Evolutionary conservation across 1,284 basidiomycete species (phyloP).

Genomic region (Acaromyces ingoldii): DNA sequence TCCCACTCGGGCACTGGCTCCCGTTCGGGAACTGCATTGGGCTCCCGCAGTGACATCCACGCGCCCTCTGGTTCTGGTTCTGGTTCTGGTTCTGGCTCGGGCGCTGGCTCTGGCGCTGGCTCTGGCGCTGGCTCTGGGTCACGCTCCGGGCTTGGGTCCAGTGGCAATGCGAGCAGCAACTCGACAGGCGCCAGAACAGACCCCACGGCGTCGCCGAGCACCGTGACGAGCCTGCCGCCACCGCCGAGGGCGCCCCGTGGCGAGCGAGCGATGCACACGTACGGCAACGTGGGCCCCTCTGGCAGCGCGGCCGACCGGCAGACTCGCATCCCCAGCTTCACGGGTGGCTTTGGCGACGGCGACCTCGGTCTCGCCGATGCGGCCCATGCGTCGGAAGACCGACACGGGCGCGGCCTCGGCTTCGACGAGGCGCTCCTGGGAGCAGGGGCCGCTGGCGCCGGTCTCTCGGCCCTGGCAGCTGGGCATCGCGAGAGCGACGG

Average conservation of each 20-base stretch:
- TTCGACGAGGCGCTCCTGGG: slow-evolving; percentile 20
- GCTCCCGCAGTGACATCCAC: too few relatives aligned
- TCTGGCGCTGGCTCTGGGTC: background rate
- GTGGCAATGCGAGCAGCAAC: slow-evolving; percentile 28
- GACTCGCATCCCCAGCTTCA: slow-evolving; percentile 7
- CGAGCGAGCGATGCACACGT: background rate
- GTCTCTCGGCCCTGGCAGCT: slow-evolving; percentile 23
- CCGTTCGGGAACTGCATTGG: too few relatives aligned
- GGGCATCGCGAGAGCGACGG: slow-evolving; percentile 29
- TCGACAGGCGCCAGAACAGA: slow-evolving; percentile 21
- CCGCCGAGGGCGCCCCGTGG: slow-evolving; percentile 20
- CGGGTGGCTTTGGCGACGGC: slow-evolving; percentile 13
- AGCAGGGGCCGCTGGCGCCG: slow-evolving; percentile 16
- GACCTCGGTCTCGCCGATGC: slow-evolving; percentile 9
- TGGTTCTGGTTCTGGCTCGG: background rate
- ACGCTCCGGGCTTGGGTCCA: slow-evolving; percentile 8
- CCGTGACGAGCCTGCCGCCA: slow-evolving; percentile 19
- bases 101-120: background rate
- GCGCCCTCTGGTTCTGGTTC: background rate
- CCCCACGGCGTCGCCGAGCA: slow-evolving; percentile 10
- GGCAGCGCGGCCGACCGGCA: background rate
- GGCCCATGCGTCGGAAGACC: background rate
- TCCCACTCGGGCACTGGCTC: slow-evolving; percentile 3
- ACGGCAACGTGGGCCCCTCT: slow-evolving; percentile 6
- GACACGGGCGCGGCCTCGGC: slow-evolving; percentile 2